Evolutionary conservation across 2,329 filamentous ascomycete species (phyloP).

Genomic region (Septoria petroselini): DNA sequence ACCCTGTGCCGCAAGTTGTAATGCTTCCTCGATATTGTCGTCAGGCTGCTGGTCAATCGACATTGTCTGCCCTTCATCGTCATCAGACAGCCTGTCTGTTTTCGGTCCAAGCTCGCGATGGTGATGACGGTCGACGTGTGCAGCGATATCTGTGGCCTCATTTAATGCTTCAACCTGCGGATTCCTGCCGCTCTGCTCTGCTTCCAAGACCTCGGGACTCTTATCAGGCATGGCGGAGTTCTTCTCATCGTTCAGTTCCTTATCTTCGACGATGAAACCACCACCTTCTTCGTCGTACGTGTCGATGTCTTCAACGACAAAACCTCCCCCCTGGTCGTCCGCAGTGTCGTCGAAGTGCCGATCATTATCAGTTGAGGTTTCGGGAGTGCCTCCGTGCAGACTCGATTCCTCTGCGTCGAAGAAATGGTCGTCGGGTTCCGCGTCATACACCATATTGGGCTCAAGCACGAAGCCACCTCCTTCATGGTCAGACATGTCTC

Average conservation of each 20-base stretch:
- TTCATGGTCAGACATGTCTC: not conserved
- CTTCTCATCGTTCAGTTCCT: too few relatives aligned
- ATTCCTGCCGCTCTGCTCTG: too few relatives aligned
- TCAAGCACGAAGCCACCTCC: constrained; percentile 5
- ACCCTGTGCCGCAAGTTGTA: not conserved
- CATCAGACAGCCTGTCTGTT: too few relatives aligned
- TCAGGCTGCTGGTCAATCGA: not conserved
- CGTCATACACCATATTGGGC: not conserved
- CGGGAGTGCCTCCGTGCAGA: not conserved
- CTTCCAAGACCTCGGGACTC: not conserved
- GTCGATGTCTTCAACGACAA: too few relatives aligned
- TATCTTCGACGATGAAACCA: constrained; percentile 14
- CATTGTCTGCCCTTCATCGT: not conserved
- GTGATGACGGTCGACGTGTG: too few relatives aligned
- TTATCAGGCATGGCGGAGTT: constrained; percentile 10
- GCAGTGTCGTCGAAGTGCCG: constrained; percentile 19
- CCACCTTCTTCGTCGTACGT: not conserved
- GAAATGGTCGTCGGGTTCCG: not conserved
- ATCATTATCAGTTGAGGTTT: not conserved
- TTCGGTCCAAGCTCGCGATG: too few relatives aligned
- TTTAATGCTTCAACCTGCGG: too few relatives aligned
- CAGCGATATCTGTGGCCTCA: too few relatives aligned
- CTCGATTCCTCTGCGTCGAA: not conserved
- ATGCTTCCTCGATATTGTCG: not conserved
- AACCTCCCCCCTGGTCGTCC: constrained; percentile 18